Evolutionary conservation across 2,329 filamentous ascomycete genomes (phyloP), one percentile per base, ranked within the genome.

Genomic region (Sclerotiophoma versabilis): DNA sequence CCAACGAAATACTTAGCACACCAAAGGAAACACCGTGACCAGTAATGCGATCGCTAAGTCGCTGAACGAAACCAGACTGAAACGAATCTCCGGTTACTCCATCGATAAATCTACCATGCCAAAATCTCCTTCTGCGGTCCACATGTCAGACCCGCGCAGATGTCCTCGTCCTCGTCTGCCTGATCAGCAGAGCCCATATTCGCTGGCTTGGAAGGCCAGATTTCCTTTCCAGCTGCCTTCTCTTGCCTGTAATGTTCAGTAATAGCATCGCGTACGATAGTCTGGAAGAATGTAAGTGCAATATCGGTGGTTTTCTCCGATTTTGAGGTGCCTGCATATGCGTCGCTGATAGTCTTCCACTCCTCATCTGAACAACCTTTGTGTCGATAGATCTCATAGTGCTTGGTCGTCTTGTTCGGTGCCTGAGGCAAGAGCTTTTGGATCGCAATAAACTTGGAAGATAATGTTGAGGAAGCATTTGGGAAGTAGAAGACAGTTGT

Each of bases 291-390:
- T 1, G 3, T 14, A 11, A 36, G 20, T 19, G 23, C 10, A 12
- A 10, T 12, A 9, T 29, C n/a, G 3, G 22, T 36, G 5, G 14
- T 5, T 1, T 36, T 36, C 6, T 42, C 36, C 10, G 8, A 4
- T 5, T 33, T 78, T 79, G 85, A 81, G 70, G 87, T 79, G 27
- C 80, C 79, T 68, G 83, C 83, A 75, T 86, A 87, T 65, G 86
- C 82, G 32, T 80, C 71, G 65, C 77, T 79, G 68, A 86, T 82
- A 46, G 76, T 69, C 11, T 78, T 71, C 68, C 86, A 86, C 50
- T 85, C 80, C 15, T 79, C 79, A n/a, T 85, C 81, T 22, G 76
- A 78, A 9, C 83, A 80, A 62, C 81, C 73, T 62, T 82, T 83
- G 77, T 86, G 82, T 49, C 83, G 78, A 75, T 80, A 87, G 41